Base-by-base conservation (phyloP, 1,284 basidiomycete genomes). In the Wallemia ichthyophaga region DNA sequence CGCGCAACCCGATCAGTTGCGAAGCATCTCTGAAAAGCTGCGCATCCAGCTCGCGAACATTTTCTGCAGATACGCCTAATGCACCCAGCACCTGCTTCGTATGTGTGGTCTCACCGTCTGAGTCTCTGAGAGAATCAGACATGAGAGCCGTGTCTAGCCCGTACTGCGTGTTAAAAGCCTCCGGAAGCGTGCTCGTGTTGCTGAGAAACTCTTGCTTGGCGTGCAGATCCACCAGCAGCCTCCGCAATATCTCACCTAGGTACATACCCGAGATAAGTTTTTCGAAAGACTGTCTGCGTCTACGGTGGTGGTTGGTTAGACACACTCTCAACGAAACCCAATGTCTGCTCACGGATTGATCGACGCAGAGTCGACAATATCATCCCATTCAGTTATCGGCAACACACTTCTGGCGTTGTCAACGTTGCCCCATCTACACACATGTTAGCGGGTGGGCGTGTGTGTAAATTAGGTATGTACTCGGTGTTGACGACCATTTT, bases 191-290 rank as follows among this genome's bases (percentile, higher is more conserved):
- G 3, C 84, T 83, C 0, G 82, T 81, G 65, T 77, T 79, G 1
- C 94, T 71, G 71, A 98, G 95, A 27, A 96, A 74, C 21, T 73
- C 62, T 25, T 71, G 69, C 56, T 69, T 78, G 68, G 96, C 92
- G 65, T 96, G 76, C 62, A 98, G 74, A 61, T 86, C 78, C 27
- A 92, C 74, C 57, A 96, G 74, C 62, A 94, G 74, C 66, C 85
- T 84, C 58, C 92, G 82, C 23, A 82, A 78, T 63, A 96, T 79
- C 71, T 98, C 92, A 61, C 92, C 92, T 37, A 96, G 79, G 71
- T 98, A 96, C 91, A 98, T 96, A 61, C 94, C 94, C 1, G 88
- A 94, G 64, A 98, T 85, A 74, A 95, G 88, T 73, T 98, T 98
- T 71, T 98, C 94, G 67, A 91, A 98, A 1, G 84, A 83, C 70